These are phyloP conservation scores for Alternaria tenuissima DNA, from an alignment of 2,329 filamentous ascomycete genomes.

Conservation along the genomic window DNA sequence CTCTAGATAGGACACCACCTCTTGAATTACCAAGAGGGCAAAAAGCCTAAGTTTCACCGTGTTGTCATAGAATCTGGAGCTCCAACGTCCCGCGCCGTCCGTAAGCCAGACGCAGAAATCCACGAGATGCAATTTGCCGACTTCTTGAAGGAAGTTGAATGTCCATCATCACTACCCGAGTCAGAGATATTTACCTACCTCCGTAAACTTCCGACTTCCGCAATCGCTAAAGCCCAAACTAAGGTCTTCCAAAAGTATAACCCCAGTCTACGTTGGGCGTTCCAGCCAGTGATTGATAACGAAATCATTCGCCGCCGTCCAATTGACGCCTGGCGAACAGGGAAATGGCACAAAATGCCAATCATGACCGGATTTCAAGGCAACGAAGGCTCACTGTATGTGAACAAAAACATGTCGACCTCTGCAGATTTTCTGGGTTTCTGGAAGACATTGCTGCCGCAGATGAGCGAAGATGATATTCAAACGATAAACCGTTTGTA, in stretches of 20 bases:
- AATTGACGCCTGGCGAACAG: slow-evolving; percentile 65
- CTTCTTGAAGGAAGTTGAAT: slow-evolving; percentile 51
- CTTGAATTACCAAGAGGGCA: slow-evolving; percentile 55
- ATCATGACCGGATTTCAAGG: slow-evolving; percentile 75
- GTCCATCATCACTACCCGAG: slow-evolving; percentile 32
- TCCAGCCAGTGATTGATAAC: slow-evolving; percentile 74
- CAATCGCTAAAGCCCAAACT: slow-evolving; percentile 52
- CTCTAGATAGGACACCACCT: slow-evolving; percentile 70
- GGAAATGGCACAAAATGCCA: slow-evolving; percentile 64
- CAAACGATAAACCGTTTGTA: slow-evolving; percentile 67
- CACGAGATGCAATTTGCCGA: slow-evolving; percentile 57
- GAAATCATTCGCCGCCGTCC: slow-evolving; percentile 67
- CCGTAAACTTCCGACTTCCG: slow-evolving; percentile 49
- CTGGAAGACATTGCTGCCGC: slow-evolving; percentile 69
- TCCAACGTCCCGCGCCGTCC: slow-evolving; percentile 58
- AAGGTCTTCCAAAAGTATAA: slow-evolving; percentile 58
- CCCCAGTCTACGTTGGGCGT: slow-evolving; percentile 62
- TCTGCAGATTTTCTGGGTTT: slow-evolving; percentile 66
- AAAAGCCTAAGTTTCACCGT: slow-evolving; percentile 55
- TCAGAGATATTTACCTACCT: slow-evolving; percentile 53
- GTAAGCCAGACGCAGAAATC: slow-evolving; percentile 49
- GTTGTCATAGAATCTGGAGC: slow-evolving; percentile 59
- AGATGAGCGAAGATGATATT: slow-evolving; percentile 62
- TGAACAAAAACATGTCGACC: slow-evolving; percentile 60
- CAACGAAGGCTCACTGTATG: slow-evolving; percentile 73